Conservation (phyloP, 306 rosid species). For the Cyclanthera cordifolia region DNA sequence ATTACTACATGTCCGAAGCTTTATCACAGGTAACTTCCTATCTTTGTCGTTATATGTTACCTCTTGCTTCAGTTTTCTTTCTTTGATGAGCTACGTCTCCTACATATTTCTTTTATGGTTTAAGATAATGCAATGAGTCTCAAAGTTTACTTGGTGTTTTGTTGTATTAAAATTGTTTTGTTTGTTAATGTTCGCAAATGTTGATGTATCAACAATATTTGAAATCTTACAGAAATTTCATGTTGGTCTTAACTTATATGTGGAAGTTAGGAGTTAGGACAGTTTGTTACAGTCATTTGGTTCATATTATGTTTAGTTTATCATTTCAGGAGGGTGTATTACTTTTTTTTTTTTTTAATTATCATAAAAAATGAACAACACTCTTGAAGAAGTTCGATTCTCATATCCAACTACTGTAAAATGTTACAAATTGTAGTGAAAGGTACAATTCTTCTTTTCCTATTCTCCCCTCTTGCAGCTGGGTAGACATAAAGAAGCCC, state of each 20-base stretch:
- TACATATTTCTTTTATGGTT: not conserved
- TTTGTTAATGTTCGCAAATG: not conserved
- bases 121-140: not conserved
- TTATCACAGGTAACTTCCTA: conserved; percentile 75
- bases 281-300: not conserved
- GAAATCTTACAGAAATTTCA: not conserved
- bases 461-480: conserved; percentile 39
- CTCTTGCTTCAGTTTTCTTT: conserved; percentile 13
- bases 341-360: not conserved
- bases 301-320: not conserved
- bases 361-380: not conserved
- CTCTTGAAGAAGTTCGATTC: not conserved
- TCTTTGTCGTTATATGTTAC: not conserved
- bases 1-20: conserved; percentile 67
- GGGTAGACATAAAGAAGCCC: conserved; percentile 73
- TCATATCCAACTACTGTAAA: not conserved
- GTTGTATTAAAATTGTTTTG: not conserved
- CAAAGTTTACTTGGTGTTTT: not conserved
- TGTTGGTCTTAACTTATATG: not conserved
- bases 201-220: not conserved
- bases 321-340: not conserved
- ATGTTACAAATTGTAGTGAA: not conserved
- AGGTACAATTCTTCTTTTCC: not conserved
- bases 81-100: not conserved
- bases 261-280: conserved; percentile 1